These are phyloP conservation scores for Immersiporthe knoxdaviesiana DNA, from an alignment of 2,329 filamentous ascomycete genomes.

Conservation along the genomic window DNA sequence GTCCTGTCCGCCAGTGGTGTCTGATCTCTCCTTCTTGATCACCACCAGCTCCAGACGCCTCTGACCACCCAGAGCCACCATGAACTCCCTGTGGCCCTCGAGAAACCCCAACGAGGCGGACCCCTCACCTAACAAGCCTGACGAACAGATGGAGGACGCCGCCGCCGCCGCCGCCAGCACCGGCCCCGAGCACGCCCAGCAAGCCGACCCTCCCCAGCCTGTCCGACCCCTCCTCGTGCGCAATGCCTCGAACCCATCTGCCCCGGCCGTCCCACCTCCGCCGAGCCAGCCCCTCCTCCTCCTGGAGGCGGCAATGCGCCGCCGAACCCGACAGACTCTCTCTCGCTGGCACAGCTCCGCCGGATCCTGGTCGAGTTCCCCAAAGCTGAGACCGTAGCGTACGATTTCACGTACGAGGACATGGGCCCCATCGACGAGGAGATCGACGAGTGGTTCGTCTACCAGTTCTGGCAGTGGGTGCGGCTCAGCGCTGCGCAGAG, in stretches of 20 bases:
- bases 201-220: slow-evolving; percentile 14
- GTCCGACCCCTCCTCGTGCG: slow-evolving; percentile 38
- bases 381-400: slow-evolving; percentile 69
- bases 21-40: slow-evolving; percentile 18
- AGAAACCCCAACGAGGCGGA: slow-evolving; percentile 25
- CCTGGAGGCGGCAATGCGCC: slow-evolving; percentile 28
- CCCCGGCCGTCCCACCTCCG: slow-evolving; percentile 27
- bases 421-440: slow-evolving; percentile 79
- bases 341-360: slow-evolving; percentile 74
- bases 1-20: slow-evolving; percentile 5
- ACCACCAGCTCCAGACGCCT: slow-evolving; percentile 17
- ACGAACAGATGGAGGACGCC: slow-evolving; percentile 22
- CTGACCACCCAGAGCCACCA: slow-evolving; percentile 22
- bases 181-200: slow-evolving; percentile 12
- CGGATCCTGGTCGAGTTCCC: slow-evolving; percentile 76
- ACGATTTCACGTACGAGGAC: slow-evolving; percentile 84
- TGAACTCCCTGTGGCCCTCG: slow-evolving; percentile 33
- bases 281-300: slow-evolving; percentile 35
- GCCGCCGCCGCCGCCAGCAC: slow-evolving; percentile 17
- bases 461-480: slow-evolving; percentile 82
- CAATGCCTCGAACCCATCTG: slow-evolving; percentile 35
- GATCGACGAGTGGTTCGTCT: slow-evolving; percentile 96
- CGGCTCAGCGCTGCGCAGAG: slow-evolving; percentile 75
- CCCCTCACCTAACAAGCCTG: slow-evolving; percentile 12
- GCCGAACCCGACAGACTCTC: slow-evolving; percentile 62